Base-by-base conservation (phyloP, 495 filamentous ascomycete species). In the Cryomyces antarcticus region DNA sequence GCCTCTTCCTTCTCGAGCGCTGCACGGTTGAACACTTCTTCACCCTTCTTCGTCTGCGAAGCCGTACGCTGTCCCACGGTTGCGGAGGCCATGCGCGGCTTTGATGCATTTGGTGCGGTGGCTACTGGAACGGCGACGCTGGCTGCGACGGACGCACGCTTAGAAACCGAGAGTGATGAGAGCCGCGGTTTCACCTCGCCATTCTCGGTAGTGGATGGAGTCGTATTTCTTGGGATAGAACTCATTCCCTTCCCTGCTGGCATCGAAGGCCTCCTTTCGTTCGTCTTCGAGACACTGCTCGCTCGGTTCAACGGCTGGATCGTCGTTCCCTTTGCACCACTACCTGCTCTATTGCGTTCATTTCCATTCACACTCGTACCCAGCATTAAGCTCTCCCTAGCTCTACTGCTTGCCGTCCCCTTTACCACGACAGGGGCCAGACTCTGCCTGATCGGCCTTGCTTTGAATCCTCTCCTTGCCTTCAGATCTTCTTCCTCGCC, bases 1-100 rank as follows among this genome's bases (percentile, higher is more conserved):
- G 66, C 61, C 38, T 69, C 67, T 28, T 63, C 59, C 27, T 57
- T 52, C 52, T 61, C 60, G n/a, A 52, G 52, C 31, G 64, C 66
- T 41, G 75, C 72, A 27, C 74, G 66, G 17, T 68, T 63, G 53
- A 73, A 75, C 27, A 78, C 67, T 51, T 77, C 73, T 43, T 69
- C 68, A n/a, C 68, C 77, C 29, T 73, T 68, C 36, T 58, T 48
- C 31, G 59, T 62, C 49, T 70, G 72, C 45, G 64, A 57, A 45
- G 67, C 60, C 70, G 42, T 69, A 6, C 7, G n/a, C 13, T 30
- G 28, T 4, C 11, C 9, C 28, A 9, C 6, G n/a, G 3, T 9
- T 24, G 37, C 33, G 28, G 41, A 7, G 6, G 41, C 5, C 7
- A 24, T 35, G 41, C 41, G 41, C 7, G 41, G 41, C 29, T 24